Percentiles rank a stretch among this genome's conserved stretches.
Evolutionary conservation across 345 rosid genomes (phyloP).

Genomic region (Odontarrhena argentea): DNA sequence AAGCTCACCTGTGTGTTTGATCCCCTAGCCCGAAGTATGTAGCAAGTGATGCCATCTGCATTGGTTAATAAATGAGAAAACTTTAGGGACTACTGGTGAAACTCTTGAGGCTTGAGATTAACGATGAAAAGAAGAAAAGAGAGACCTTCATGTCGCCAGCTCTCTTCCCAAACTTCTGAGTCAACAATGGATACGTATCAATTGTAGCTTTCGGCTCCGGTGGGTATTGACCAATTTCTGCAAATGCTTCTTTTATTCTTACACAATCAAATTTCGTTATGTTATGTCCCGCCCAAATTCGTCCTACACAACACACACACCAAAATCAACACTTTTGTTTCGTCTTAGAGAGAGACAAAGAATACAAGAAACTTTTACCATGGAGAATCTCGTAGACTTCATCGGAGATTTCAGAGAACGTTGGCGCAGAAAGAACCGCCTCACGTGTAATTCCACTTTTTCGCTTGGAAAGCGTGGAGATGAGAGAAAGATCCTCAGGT

Average conservation of each 20-base stretch:
- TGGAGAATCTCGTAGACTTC: conserved; percentile 67
- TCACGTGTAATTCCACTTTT: conserved; percentile 73
- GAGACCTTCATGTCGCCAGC: conserved; percentile 92
- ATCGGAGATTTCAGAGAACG: conserved; percentile 67
- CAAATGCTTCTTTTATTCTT: conserved; percentile 73
- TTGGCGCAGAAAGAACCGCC: conserved; percentile 57
- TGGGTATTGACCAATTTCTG: conserved; percentile 53
- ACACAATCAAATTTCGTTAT: conserved; percentile 77
- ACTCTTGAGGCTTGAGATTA: background rate
- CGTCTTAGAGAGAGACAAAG: background rate
- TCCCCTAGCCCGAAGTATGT: conserved; percentile 76
- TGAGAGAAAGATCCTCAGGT: conserved; percentile 63
- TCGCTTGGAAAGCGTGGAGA: conserved; percentile 57
- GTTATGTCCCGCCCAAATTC: conserved; percentile 97
- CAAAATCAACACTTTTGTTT: conserved; percentile 7
- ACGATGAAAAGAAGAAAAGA: background rate
- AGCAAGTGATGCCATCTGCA: conserved; percentile 88
- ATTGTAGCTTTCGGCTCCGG: conserved; percentile 79
- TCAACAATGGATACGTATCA: conserved; percentile 71
- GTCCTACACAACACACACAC: conserved; percentile 49
- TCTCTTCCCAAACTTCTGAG: conserved; percentile 85
- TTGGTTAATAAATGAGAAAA: background rate
- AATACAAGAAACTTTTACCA: conserved; percentile 41
- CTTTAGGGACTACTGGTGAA: background rate
- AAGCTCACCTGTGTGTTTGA: conserved; percentile 69